phyloP scores from a whole-genome alignment of 2,329 filamentous ascomycete species.

The Xylaria sp. region DNA sequence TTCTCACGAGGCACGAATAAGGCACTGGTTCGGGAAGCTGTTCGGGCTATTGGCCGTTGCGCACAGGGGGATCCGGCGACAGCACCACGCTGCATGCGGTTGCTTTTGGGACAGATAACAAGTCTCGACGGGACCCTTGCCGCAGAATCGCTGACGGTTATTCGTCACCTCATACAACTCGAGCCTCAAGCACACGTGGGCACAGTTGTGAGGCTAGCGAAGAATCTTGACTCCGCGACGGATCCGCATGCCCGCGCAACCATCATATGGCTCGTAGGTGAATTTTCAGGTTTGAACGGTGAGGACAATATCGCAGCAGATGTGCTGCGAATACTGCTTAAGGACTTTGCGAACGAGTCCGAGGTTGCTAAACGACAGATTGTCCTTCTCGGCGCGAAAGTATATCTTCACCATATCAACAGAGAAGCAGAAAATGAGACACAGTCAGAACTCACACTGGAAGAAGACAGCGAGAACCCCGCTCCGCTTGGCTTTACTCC shows the following conservation, averaged over 20 bases:
- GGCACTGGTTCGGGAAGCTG: slow-evolving; percentile 82
- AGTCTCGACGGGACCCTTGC: slow-evolving; percentile 86
- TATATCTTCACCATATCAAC: slow-evolving; percentile 89
- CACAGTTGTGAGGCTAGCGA: slow-evolving; percentile 87
- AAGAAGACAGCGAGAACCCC: slow-evolving; percentile 40
- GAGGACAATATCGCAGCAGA: slow-evolving; percentile 93
- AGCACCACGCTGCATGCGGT: slow-evolving; percentile 77
- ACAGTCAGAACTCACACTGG: slow-evolving; percentile 28
- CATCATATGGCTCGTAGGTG: slow-evolving; percentile 96
- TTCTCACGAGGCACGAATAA: slow-evolving; percentile 79
- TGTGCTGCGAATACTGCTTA: slow-evolving; percentile 84
- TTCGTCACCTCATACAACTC: slow-evolving; percentile 93
- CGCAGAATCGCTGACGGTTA: slow-evolving; percentile 91
- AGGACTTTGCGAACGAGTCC: slow-evolving; percentile 81
- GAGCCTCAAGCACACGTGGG: slow-evolving; percentile 79
- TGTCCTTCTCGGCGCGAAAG: slow-evolving; percentile 90
- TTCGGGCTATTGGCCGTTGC: slow-evolving; percentile 91
- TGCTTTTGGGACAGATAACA: slow-evolving; percentile 86
- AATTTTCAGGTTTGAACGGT: slow-evolving; percentile 80
- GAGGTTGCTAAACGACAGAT: slow-evolving; percentile 91
- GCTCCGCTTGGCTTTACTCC: slow-evolving; percentile 38
- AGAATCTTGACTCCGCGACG: slow-evolving; percentile 86
- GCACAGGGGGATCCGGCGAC: slow-evolving; percentile 77
- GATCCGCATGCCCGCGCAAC: slow-evolving; percentile 89
- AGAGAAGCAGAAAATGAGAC: slow-evolving; percentile 54